These are phyloP conservation scores for Closterium sp. DNA, from an alignment of 139 green algal species.

Conservation along the genomic window DNA sequence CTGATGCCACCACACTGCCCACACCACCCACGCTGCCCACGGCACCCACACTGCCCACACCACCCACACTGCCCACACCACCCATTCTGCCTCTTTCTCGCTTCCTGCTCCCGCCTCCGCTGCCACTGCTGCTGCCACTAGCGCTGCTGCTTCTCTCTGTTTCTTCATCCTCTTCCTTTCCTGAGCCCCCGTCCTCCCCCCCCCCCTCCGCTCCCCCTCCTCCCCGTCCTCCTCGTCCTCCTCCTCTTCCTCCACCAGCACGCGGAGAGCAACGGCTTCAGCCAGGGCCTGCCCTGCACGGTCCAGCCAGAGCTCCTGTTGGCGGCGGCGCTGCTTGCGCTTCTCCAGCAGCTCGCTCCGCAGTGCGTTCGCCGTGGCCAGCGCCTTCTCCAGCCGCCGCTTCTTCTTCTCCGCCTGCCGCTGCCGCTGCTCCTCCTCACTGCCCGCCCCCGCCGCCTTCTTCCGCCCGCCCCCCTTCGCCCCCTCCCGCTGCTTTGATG, in stretches of 20 bases:
- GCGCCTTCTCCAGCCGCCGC: neutral
- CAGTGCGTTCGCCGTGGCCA: neutral
- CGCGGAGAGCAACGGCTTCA: neutral
- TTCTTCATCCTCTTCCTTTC: neutral
- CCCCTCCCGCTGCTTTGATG: neutral
- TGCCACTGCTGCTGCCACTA: neutral
- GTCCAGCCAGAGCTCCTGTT: neutral
- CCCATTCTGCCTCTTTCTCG: neutral
- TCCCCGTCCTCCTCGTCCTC: neutral
- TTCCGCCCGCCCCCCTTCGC: neutral
- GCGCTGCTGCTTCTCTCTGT: neutral
- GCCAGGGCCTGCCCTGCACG: neutral
- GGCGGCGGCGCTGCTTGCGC: neutral
- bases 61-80: no score
- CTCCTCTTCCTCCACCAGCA: neutral
- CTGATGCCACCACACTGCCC: neutral
- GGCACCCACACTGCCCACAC: neutral
- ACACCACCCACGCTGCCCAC: neutral
- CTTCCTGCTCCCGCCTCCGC: neutral
- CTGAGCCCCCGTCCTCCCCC: neutral
- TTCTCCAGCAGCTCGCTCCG: neutral
- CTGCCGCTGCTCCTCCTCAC: neutral
- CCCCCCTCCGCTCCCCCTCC: no score
- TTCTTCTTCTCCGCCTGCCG: neutral
- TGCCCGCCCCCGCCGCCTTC: neutral